Conservation (phyloP, 805 yeast genomes). For the Alloascoidea africana region DNA sequence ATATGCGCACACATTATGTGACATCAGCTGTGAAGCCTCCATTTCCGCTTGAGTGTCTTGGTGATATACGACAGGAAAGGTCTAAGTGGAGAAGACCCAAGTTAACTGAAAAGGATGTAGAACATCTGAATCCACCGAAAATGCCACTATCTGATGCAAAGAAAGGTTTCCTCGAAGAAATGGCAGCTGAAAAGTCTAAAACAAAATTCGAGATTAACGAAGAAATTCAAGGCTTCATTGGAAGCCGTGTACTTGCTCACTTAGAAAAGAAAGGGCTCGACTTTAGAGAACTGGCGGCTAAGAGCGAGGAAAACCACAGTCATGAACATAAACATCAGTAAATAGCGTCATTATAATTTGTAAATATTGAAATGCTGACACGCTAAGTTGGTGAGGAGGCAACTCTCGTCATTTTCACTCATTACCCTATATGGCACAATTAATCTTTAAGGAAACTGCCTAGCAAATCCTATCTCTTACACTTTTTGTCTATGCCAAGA, state of each 20-base stretch:
- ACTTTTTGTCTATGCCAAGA: no score
- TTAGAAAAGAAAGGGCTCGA: no score
- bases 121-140: conserved; percentile 47
- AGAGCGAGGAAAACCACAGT: no score
- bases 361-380: no score
- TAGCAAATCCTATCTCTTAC: no score
- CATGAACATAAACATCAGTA: no score
- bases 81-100: conserved; percentile 52
- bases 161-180: conserved; percentile 20
- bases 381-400: no score
- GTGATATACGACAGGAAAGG: conserved; percentile 62
- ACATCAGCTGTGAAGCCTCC: conserved; percentile 52
- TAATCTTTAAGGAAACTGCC: no score
- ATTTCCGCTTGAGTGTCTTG: conserved; percentile 50
- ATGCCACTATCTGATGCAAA: conserved; percentile 59
- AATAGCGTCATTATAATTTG: no score
- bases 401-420: no score
- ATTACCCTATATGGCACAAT: no score
- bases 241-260: conserved; percentile 21
- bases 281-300: no score
- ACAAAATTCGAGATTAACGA: conserved; percentile 26
- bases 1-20: conserved; percentile 63
- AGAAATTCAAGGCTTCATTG: conserved; percentile 41
- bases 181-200: conserved; percentile 13
- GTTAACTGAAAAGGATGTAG: conserved; percentile 46